Percentiles rank a stretch among this genome's conserved stretches.
Conservation (phyloP, 805 yeast genomes). For the Candida berthetii region DNA sequence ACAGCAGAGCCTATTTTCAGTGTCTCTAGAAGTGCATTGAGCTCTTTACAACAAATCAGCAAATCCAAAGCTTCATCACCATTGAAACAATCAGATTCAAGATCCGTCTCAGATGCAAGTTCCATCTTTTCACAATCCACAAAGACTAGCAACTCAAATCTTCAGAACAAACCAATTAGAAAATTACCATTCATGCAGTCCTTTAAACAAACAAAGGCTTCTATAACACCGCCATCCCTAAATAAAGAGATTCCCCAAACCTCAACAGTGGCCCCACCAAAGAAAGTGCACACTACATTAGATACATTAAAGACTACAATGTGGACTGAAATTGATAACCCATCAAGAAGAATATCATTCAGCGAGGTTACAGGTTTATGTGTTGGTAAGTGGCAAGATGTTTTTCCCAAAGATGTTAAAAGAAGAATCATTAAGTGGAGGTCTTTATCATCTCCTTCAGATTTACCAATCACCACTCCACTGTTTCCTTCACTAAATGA, state of each 20-base stretch:
- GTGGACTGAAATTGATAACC: slow-evolving; percentile 68
- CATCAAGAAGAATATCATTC: slow-evolving; percentile 59
- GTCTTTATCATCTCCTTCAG: slow-evolving; percentile 89
- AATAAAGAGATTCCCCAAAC: slow-evolving; percentile 3
- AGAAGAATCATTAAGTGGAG: slow-evolving; percentile 83
- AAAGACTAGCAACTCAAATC: neutral
- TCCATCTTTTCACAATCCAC: neutral
- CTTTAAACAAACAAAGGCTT: neutral
- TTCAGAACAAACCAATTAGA: neutral
- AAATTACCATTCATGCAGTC: slow-evolving; percentile 2
- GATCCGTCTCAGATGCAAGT: neutral
- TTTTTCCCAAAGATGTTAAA: slow-evolving; percentile 68
- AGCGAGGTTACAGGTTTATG: slow-evolving; percentile 50
- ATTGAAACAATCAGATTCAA: neutral
- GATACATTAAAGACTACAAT: slow-evolving; percentile 20
- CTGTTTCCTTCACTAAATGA: slow-evolving; percentile 69
- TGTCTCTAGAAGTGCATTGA: slow-evolving; percentile 8
- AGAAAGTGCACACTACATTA: slow-evolving; percentile 8
- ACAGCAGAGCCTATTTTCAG: slow-evolving; percentile 12
- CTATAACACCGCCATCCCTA: slow-evolving; percentile 6
- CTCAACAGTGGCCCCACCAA: neutral
- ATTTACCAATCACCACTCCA: slow-evolving; percentile 76
- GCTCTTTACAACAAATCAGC: slow-evolving; percentile 12
- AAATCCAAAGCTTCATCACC: neutral
- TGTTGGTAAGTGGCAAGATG: slow-evolving; percentile 89